phyloP scores from a whole-genome alignment of 352 stramenopile genomes.

The Phytophthora fragariae region DNA sequence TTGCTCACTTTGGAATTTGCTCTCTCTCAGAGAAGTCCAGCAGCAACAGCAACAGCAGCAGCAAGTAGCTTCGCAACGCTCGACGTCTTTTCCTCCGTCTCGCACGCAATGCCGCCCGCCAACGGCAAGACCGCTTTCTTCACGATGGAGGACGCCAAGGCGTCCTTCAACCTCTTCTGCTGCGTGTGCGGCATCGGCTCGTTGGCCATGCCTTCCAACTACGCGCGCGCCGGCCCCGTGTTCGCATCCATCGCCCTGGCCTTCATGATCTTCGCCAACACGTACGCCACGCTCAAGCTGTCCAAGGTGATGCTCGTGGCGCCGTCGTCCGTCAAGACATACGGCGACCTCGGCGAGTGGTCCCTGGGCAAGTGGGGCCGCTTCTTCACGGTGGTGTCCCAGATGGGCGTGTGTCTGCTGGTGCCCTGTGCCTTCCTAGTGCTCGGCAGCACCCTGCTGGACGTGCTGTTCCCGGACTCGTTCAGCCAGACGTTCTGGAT shows the following conservation, averaged over 20 bases:
- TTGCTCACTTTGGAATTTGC: constrained; percentile 41
- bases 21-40: constrained; percentile 29
- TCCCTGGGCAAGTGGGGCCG: constrained; percentile 6
- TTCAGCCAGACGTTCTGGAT: too few species aligned
- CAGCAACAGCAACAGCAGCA: neutral
- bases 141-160: constrained; percentile 48
- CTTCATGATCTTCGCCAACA: constrained; percentile 60
- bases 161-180: constrained; percentile 55
- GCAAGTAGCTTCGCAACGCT: constrained; percentile 4
- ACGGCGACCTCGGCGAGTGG: constrained; percentile 42
- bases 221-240: constrained; percentile 44
- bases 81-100: constrained; percentile 20
- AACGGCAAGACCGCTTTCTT: constrained; percentile 28
- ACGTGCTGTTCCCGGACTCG: constrained; percentile 44
- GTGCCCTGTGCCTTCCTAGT: constrained; percentile 54
- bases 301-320: constrained; percentile 53
- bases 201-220: constrained; percentile 56
- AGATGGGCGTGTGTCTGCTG: constrained; percentile 48
- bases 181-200: constrained; percentile 53
- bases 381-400: constrained; percentile 36
- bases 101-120: constrained; percentile 38
- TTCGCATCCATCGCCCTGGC: constrained; percentile 43
- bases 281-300: constrained; percentile 49
- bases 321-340: constrained; percentile 49
- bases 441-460: constrained; percentile 48